These are phyloP conservation scores for Saturnispora kantuleensis DNA, from an alignment of 805 yeast genomes.

Conservation along the genomic window DNA sequence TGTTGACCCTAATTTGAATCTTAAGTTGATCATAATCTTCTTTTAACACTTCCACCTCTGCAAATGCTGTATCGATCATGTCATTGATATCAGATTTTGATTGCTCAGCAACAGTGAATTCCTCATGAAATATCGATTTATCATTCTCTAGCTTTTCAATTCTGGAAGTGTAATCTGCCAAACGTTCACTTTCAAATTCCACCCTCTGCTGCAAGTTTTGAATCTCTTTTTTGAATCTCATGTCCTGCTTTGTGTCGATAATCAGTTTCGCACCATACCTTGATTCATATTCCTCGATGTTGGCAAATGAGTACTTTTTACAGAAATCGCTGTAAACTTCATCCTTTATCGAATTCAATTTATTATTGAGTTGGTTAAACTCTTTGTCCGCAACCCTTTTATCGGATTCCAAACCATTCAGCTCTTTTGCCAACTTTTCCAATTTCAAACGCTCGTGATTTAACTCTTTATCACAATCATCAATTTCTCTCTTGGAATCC, in stretches of 20 bases:
- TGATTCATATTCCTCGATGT: constrained; percentile 60
- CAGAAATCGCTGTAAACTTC: constrained; percentile 48
- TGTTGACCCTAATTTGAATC: constrained; percentile 11
- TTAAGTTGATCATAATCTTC: constrained; percentile 24
- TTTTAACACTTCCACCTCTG: constrained; percentile 31
- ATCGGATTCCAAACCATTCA: constrained; percentile 5
- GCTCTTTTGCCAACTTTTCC: constrained; percentile 12
- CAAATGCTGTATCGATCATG: constrained; percentile 30
- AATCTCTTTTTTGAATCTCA: constrained; percentile 52
- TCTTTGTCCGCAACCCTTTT: constrained; percentile 17
- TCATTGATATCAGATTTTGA: constrained; percentile 26
- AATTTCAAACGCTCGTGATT: constrained; percentile 31
- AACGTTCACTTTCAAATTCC: constrained; percentile 54
- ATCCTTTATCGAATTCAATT: constrained; percentile 29
- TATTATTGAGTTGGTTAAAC: constrained; percentile 18
- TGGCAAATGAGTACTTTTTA: constrained; percentile 38
- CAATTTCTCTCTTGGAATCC: constrained; percentile 21
- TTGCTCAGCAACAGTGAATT: constrained; percentile 24
- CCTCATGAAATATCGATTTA: constrained; percentile 27
- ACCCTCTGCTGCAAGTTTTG: constrained; percentile 51
- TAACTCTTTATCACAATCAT: constrained; percentile 36
- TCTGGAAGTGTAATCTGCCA: constrained; percentile 40
- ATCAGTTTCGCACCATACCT: constrained; percentile 51
- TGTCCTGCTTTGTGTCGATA: constrained; percentile 48
- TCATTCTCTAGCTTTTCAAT: constrained; percentile 34